These are phyloP conservation scores for Suillus spraguei DNA, from an alignment of 768 basidiomycete genomes.

Conservation along the genomic window DNA sequence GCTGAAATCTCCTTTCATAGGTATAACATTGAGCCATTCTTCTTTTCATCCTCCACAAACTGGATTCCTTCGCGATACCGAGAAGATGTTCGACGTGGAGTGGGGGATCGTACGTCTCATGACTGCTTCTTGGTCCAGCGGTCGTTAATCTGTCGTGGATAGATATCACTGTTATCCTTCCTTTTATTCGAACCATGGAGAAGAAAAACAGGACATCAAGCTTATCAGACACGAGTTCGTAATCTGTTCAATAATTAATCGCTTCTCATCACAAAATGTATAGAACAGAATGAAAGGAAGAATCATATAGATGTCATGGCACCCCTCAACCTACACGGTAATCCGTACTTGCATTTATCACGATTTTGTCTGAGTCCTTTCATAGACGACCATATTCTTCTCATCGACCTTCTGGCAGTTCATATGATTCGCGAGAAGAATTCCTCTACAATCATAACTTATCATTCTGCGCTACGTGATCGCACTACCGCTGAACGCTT, in stretches of 20 bases:
- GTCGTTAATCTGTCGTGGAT: slow-evolving; percentile 30
- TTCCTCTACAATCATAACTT: slow-evolving; percentile 36
- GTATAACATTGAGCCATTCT: slow-evolving; percentile 40
- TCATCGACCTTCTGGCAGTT: slow-evolving; percentile 40
- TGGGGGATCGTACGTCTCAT: not conserved
- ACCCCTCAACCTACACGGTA: not conserved
- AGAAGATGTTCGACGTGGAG: slow-evolving; percentile 34
- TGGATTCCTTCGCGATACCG: slow-evolving; percentile 65
- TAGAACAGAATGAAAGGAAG: not conserved
- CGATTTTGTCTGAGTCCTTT: not conserved
- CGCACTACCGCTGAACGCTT: slow-evolving; percentile 32
- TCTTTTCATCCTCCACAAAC: slow-evolving; percentile 43
- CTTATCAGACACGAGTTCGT: not conserved
- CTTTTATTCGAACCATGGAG: slow-evolving; percentile 40
- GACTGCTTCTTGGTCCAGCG: not conserved
- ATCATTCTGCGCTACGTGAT: slow-evolving; percentile 29
- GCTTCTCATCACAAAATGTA: not conserved
- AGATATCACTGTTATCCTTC: slow-evolving; percentile 27
- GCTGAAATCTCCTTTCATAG: slow-evolving; percentile 16
- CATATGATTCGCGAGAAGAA: slow-evolving; percentile 37
- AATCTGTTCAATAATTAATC: not conserved
- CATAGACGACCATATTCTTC: slow-evolving; percentile 25
- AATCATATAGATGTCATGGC: slow-evolving; percentile 9
- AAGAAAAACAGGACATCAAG: slow-evolving; percentile 15
- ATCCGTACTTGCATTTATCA: not conserved